Base-by-base conservation (phyloP, 495 filamentous ascomycete genomes). In the Trichoderma virens region DNA sequence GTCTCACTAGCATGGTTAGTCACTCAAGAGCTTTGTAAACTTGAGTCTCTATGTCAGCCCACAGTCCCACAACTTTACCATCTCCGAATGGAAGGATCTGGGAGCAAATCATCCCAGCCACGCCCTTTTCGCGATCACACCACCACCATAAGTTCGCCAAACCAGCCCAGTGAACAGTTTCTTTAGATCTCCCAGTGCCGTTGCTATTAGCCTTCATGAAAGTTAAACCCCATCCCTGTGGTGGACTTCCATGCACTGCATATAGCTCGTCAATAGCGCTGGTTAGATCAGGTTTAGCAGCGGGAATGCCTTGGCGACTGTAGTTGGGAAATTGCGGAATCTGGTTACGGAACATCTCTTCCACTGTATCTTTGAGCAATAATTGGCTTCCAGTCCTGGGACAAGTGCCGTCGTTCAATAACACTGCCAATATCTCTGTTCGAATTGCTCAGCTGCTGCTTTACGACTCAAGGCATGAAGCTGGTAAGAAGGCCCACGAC, bases 71-170 rank as follows among this genome's bases (percentile, higher is more conserved):
- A 1, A 82, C 76, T 23, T 75, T 70, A 4, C 67, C 51, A 67
- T 82, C 79, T 32, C 54, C 79, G 73, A 84, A 86, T 9, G 85
- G 86, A 65, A 88, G 64, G 35, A 88, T 81, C 75, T 88, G 86
- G 28, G 73, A 73, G 28, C 74, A 80, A 34, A 86, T 72, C 20
- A 88, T 80, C 8, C 83, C 85, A 9, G 75, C 85, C 62, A 88
- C 74, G 5, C 85, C 85, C 60, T 77, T 81, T 67, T 83, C 82
- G 5, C 80, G 73, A 72, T 88, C 86, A 43, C 71, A 74, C 81
- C 81, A 88, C 85, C 85, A 88, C 67, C 78, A 87, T 51, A 82
- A 60, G 71, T 88, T 87, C 31, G 83, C 69, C 61, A 88, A 64
- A 0, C 86, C 86, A n/a, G 80, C 79, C 85, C 85, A 88, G 62